phyloP scores from a whole-genome alignment of 116 monocot genomes.

The Trichopus zeylanicus region DNA sequence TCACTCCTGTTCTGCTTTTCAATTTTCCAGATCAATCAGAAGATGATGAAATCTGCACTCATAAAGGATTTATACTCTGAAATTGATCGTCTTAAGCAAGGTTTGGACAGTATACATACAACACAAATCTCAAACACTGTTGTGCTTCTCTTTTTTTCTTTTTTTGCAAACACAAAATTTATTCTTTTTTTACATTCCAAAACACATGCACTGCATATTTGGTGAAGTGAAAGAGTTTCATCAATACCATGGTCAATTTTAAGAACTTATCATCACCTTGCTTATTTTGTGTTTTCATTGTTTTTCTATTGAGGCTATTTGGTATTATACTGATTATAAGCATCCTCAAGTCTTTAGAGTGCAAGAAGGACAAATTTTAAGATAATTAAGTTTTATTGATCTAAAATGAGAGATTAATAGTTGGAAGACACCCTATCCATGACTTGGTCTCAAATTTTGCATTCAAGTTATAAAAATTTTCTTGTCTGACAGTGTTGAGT shows the following conservation, averaged over 20 bases:
- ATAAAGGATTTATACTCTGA: conserved; percentile 86
- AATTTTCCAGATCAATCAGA: conserved; percentile 69
- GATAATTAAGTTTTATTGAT: background rate
- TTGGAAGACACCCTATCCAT: background rate
- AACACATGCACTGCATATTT: too few species aligned
- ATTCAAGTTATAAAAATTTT: too few species aligned
- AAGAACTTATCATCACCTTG: background rate
- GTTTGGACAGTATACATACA: conserved; percentile 15
- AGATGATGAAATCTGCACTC: conserved; percentile 90
- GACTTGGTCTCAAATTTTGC: too few species aligned
- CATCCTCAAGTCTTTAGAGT: background rate
- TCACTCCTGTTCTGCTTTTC: background rate
- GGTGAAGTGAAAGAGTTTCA: too few species aligned
- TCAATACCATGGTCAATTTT: background rate
- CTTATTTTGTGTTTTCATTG: too few species aligned
- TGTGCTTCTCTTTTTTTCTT: too few species aligned
- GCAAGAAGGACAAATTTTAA: background rate
- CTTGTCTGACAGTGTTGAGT: too few species aligned
- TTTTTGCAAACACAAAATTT: background rate
- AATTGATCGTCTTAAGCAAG: conserved; percentile 96
- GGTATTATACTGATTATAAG: background rate
- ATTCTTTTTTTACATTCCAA: background rate
- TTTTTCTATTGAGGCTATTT: too few species aligned
- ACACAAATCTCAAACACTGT: too few species aligned
- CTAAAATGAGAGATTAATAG: background rate